Conservation (phyloP, 257 asterid species). For the Solanum boliviense region DNA sequence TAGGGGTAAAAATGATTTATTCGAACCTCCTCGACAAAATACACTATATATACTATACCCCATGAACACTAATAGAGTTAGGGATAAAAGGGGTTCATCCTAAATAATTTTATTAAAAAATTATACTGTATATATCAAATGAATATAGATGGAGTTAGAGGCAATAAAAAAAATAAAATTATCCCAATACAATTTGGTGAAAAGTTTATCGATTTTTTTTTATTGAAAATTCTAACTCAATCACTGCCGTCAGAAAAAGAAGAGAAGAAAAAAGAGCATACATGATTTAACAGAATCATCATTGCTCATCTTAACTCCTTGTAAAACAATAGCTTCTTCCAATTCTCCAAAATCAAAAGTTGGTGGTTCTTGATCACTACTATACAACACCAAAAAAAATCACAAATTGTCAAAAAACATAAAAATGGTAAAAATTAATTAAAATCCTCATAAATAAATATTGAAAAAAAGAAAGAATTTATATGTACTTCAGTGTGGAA, state of each 20-base stretch:
- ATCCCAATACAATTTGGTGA: not conserved
- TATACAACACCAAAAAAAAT: not conserved
- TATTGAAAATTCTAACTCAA: not conserved
- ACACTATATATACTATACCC: not conserved
- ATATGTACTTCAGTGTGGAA: not conserved
- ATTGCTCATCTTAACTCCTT: constrained; percentile 42
- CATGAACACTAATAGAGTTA: not conserved
- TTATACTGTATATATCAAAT: not conserved
- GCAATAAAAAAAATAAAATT: not conserved
- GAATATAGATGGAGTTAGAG: not conserved
- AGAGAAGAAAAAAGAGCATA: constrained; percentile 13
- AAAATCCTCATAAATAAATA: not conserved
- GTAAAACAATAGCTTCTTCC: constrained; percentile 76
- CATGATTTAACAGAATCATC: constrained; percentile 69
- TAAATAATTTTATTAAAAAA: not conserved
- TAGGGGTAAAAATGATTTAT: not conserved
- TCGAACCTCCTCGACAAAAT: not conserved
- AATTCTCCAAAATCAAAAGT: constrained; percentile 86
- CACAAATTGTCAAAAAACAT: not conserved
- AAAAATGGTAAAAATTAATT: not conserved
- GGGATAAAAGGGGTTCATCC: not conserved
- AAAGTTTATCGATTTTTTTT: not conserved
- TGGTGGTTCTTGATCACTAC: constrained; percentile 45
- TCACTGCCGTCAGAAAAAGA: not conserved
- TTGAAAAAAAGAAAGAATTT: constrained; percentile 1